phyloP scores from a whole-genome alignment of 192 early-diverging fungal genomes.

The Umbelopsis vinacea region DNA sequence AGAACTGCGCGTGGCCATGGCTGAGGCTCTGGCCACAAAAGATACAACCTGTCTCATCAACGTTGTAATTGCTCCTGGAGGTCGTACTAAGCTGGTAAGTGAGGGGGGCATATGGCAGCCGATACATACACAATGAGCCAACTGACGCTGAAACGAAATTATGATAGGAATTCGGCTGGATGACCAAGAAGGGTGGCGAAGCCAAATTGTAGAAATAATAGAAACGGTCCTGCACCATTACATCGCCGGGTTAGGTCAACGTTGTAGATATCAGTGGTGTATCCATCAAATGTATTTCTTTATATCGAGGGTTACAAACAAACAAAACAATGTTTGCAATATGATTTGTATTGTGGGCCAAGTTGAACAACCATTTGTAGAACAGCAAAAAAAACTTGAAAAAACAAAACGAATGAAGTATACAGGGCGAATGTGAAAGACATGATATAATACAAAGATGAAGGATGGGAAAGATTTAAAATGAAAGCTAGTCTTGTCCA shows the following conservation, averaged over 20 bases:
- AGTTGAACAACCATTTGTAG: not conserved
- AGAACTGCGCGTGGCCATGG: slow-evolving; percentile 57
- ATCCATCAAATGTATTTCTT: too few species aligned
- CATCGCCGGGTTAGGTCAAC: too few species aligned
- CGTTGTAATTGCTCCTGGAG: slow-evolving; percentile 66
- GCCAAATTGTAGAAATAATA: not conserved
- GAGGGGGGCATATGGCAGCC: too few species aligned
- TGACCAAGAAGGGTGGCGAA: slow-evolving; percentile 15
- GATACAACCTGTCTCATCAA: slow-evolving; percentile 67
- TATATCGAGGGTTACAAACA: too few species aligned
- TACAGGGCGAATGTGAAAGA: not conserved
- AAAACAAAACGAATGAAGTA: not conserved
- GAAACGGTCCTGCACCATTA: not conserved
- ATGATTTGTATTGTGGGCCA: not conserved
- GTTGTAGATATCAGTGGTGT: too few species aligned
- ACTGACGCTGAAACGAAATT: too few species aligned
- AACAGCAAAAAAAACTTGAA: not conserved
- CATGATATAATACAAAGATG: not conserved
- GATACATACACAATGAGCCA: too few species aligned
- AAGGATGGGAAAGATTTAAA: not conserved
- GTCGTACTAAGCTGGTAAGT: slow-evolving; percentile 56
- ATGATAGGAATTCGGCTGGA: slow-evolving; percentile 14
- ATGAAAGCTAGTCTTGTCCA: not conserved
- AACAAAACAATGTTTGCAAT: not conserved
- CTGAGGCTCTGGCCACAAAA: slow-evolving; percentile 40